Conservation (phyloP, 106 monocot genomes). For the Hemerocallis citrina region DNA sequence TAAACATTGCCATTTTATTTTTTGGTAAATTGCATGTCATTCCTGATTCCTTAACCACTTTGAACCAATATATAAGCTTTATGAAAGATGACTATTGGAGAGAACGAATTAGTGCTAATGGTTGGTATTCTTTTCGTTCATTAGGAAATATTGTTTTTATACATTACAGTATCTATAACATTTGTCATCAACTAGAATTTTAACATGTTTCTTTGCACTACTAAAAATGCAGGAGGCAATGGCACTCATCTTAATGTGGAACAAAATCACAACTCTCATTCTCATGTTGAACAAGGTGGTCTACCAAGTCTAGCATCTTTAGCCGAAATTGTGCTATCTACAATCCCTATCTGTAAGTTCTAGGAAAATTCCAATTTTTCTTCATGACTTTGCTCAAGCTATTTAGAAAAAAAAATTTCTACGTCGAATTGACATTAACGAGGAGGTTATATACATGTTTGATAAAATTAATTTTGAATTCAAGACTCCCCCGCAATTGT, state of each 20-base stretch:
- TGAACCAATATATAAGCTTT: slow-evolving; percentile 51
- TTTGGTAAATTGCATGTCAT: slow-evolving; percentile 52
- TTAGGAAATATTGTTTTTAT: background rate
- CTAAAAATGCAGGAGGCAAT: slow-evolving; percentile 6
- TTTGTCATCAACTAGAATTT: background rate
- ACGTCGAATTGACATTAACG: no score
- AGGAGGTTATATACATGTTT: no score
- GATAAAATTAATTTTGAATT: no score
- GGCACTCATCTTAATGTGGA: background rate
- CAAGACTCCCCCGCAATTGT: no score
- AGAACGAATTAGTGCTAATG: slow-evolving; percentile 32
- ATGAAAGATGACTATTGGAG: slow-evolving; percentile 55
- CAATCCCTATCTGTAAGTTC: slow-evolving; percentile 34
- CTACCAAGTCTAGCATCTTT: slow-evolving; percentile 40
- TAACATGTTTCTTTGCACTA: background rate
- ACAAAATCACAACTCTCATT: no score
- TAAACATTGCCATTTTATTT: no score
- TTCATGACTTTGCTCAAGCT: no score
- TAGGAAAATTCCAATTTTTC: no score
- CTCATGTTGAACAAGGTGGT: slow-evolving; percentile 30
- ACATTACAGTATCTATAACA: background rate
- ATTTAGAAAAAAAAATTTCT: no score
- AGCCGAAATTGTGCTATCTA: slow-evolving; percentile 35
- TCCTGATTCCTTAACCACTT: slow-evolving; percentile 80
- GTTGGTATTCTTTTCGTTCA: slow-evolving; percentile 18